A percentile compares a stretch with the other conserved stretches of the same genome.
phyloP scores from a whole-genome alignment of 2,329 filamentous ascomycete species.

The Venturiaceae sp. region DNA sequence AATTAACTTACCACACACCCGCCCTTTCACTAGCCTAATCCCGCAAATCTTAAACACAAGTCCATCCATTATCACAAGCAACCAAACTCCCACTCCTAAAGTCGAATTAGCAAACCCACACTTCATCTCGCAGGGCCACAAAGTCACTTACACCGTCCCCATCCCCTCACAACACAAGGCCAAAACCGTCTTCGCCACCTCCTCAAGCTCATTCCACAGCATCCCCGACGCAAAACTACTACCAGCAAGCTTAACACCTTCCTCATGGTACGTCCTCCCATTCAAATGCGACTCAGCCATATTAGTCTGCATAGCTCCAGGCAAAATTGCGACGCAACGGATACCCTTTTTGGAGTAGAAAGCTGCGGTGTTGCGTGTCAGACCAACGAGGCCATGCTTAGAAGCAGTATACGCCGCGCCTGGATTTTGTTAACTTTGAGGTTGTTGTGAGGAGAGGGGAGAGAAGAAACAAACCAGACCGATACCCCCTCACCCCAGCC shows the following conservation, averaged over 20 bases:
- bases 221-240: not conserved
- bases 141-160: too few species aligned
- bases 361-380: conserved; percentile 7
- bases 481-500: conserved; percentile 33
- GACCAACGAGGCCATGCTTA: conserved; percentile 7
- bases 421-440: not conserved
- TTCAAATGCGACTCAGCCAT: not conserved
- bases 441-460: conserved; percentile 10
- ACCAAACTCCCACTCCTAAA: not conserved
- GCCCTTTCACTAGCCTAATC: not conserved
- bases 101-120: too few species aligned
- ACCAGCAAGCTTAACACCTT: not conserved
- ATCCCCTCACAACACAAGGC: not conserved
- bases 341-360: conserved; percentile 5
- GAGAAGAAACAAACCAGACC: conserved; percentile 25
- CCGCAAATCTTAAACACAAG: not conserved
- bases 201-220: not conserved
- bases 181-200: not conserved
- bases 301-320: conserved; percentile 1
- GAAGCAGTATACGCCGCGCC: conserved; percentile 5
- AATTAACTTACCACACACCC: not conserved
- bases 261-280: not conserved
- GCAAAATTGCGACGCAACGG: not conserved
- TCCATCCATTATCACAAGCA: not conserved
- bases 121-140: too few species aligned